phyloP scores from a whole-genome alignment of 2,329 filamentous ascomycete genomes.

The Cadophora malorum region DNA sequence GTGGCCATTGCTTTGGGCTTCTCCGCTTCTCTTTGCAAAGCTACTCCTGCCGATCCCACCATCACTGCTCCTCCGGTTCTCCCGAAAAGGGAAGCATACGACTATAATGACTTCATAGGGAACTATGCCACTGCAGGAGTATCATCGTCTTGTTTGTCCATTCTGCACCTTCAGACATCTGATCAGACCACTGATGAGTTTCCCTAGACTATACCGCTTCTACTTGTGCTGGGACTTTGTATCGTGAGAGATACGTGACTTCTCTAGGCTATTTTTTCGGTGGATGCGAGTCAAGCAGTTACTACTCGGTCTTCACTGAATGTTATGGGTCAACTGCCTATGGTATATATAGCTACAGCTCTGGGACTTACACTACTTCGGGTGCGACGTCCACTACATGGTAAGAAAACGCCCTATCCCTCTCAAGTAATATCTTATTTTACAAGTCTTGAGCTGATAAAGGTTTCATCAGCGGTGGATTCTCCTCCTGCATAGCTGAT shows the following conservation, averaged over 20 bases:
- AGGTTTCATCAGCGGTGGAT: neutral
- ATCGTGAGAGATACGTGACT: neutral
- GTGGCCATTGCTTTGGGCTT: neutral
- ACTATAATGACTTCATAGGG: conserved; percentile 12
- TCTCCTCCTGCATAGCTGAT: neutral
- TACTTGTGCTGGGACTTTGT: neutral
- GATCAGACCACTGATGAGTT: neutral
- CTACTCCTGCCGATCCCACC: neutral
- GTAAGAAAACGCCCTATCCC: neutral
- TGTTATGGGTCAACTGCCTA: conserved; percentile 3
- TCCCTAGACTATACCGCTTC: neutral
- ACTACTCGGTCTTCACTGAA: neutral
- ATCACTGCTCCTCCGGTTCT: conserved; percentile 5
- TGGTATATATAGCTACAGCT: neutral
- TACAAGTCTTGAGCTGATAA: neutral
- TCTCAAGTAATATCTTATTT: too few species aligned
- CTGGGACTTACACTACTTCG: neutral
- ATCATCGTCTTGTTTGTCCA: neutral
- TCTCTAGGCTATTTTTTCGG: neutral
- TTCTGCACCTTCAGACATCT: neutral
- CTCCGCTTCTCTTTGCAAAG: neutral
- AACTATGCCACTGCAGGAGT: neutral
- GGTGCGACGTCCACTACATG: neutral
- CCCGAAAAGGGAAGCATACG: neutral
- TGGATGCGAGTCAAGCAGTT: neutral